Evolutionary conservation across 192 early-diverging fungal genomes (phyloP).

Genomic region (Dimargaris xerosporica): DNA sequence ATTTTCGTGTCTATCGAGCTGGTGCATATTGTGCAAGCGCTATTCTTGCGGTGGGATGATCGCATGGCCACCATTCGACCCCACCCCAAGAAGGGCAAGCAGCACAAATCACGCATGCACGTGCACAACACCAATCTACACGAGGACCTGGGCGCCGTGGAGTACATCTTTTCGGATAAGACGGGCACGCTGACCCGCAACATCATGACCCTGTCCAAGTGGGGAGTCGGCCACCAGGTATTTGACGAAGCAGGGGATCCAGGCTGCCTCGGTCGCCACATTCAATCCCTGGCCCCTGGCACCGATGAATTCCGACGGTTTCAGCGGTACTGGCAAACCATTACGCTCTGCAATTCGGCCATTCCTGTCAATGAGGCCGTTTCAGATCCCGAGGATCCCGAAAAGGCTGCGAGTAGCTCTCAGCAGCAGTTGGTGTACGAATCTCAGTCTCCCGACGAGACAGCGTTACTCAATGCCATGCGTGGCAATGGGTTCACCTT

Average conservation of each 20-base stretch:
- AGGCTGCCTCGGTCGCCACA: slow-evolving; percentile 4
- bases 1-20: slow-evolving; percentile 60
- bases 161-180: slow-evolving; percentile 73
- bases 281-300: slow-evolving; percentile 2
- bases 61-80: slow-evolving; percentile 26
- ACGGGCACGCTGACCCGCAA: slow-evolving; percentile 69
- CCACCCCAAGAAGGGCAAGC: background rate
- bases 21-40: slow-evolving; percentile 44
- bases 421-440: slow-evolving; percentile 5
- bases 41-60: slow-evolving; percentile 45
- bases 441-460: slow-evolving; percentile 64
- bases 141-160: slow-evolving; percentile 22
- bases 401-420: too few species aligned
- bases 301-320: background rate
- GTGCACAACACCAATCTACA: slow-evolving; percentile 12
- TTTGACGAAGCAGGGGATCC: slow-evolving; percentile 11
- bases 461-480: slow-evolving; percentile 62
- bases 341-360: slow-evolving; percentile 10
- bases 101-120: slow-evolving; percentile 24
- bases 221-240: slow-evolving; percentile 4
- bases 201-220: slow-evolving; percentile 35
- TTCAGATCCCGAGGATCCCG: background rate
- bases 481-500: slow-evolving; percentile 63
- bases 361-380: background rate
- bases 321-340: background rate